phyloP scores from a whole-genome alignment of 805 yeast genomes.

The Cyberlindnera subsufficiens region DNA sequence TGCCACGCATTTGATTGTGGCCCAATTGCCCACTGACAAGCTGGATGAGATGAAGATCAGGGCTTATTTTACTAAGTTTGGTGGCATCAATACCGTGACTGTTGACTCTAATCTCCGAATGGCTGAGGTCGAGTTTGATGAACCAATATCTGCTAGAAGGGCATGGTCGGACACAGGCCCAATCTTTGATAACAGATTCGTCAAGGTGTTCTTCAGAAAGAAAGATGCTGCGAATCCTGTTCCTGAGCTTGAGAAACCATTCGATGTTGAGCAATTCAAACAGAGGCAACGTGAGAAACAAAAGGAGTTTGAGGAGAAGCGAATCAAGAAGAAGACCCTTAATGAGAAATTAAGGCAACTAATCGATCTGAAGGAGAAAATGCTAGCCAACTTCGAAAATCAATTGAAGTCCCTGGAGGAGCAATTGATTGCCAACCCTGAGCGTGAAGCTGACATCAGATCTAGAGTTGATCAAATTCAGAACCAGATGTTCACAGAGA shows the following conservation, averaged over 20 bases:
- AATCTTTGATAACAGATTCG: slow-evolving; percentile 42
- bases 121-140: slow-evolving; percentile 34
- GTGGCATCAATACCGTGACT: slow-evolving; percentile 26
- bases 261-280: slow-evolving; percentile 34
- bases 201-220: slow-evolving; percentile 38
- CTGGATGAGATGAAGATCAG: slow-evolving; percentile 28
- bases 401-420: slow-evolving; percentile 19
- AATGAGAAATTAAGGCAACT: slow-evolving; percentile 27
- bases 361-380: slow-evolving; percentile 28
- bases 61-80: slow-evolving; percentile 36
- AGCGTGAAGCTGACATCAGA: slow-evolving; percentile 9
- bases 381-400: slow-evolving; percentile 29
- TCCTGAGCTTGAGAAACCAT: slow-evolving; percentile 4
- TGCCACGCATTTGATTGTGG: slow-evolving; percentile 29
- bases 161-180: slow-evolving; percentile 41
- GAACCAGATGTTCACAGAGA: slow-evolving; percentile 12
- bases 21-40: slow-evolving; percentile 37
- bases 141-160: slow-evolving; percentile 31
- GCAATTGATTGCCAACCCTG: slow-evolving; percentile 12
- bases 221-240: slow-evolving; percentile 3
- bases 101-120: slow-evolving; percentile 23
- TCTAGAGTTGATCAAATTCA: slow-evolving; percentile 12
- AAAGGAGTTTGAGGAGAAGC: slow-evolving; percentile 33
- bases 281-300: slow-evolving; percentile 34
- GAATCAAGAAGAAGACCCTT: slow-evolving; percentile 27